Evolutionary conservation across 2,329 filamentous ascomycete genomes (phyloP).

Genomic region (Fusarium chuoi): DNA sequence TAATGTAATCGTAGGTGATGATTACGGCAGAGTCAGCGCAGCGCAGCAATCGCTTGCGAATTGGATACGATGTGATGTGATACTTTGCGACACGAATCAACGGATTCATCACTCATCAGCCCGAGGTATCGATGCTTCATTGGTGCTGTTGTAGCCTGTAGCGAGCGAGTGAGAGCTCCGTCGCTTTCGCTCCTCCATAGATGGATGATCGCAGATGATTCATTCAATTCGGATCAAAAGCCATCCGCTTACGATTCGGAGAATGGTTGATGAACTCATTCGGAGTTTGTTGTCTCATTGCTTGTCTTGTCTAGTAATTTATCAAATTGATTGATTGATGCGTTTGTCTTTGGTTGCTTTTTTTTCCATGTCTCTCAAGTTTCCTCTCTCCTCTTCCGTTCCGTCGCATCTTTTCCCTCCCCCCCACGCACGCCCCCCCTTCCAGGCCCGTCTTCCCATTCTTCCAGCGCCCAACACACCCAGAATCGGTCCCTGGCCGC

Average conservation of each 20-base stretch:
- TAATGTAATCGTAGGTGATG: constrained; percentile 17
- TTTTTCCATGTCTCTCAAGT: constrained; percentile 19
- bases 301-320: not conserved
- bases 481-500: constrained; percentile 19
- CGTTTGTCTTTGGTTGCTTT: constrained; percentile 25
- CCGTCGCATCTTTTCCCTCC: constrained; percentile 5
- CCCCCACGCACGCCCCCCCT: constrained; percentile 15
- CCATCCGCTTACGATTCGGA: constrained; percentile 5
- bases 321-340: constrained; percentile 1
- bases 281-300: constrained; percentile 11
- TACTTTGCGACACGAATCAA: constrained; percentile 21
- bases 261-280: not conserved
- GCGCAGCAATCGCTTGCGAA: constrained; percentile 11
- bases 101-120: constrained; percentile 23
- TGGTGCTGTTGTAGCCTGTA: constrained; percentile 24
- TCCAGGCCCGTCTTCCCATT: not conserved
- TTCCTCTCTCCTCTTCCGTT: constrained; percentile 25
- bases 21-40: constrained; percentile 30
- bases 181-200: constrained; percentile 1
- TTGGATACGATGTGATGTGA: constrained; percentile 8
- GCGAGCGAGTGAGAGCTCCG: not conserved
- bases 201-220: constrained; percentile 6
- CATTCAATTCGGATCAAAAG: constrained; percentile 8
- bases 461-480: constrained; percentile 23
- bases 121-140: constrained; percentile 11